Evolutionary conservation across 2,329 filamentous ascomycete genomes (phyloP).

Genomic region (Helicocarpus griseus): DNA sequence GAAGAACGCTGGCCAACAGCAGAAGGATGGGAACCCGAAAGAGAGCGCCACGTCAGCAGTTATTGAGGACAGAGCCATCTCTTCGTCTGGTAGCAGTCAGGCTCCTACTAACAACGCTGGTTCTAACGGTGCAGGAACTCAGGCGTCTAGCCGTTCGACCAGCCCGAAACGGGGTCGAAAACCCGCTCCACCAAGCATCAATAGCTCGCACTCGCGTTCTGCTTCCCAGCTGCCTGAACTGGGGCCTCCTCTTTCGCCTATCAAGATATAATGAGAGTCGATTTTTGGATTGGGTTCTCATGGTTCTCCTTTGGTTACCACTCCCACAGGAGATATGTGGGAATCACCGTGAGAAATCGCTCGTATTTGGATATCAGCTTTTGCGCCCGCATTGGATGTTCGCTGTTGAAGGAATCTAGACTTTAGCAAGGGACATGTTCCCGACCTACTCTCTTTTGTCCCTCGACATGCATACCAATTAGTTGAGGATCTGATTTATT

Average conservation of each 20-base stretch:
- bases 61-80: constrained; percentile 47
- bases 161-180: constrained; percentile 23
- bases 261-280: constrained; percentile 29
- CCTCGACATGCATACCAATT: too few relatives aligned
- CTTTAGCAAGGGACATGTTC: too few relatives aligned
- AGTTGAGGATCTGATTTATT: too few relatives aligned
- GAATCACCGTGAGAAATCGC: too few relatives aligned
- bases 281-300: background rate
- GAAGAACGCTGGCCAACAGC: constrained; percentile 22
- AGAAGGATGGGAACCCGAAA: constrained; percentile 19
- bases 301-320: too few relatives aligned
- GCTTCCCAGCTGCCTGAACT: constrained; percentile 39
- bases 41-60: constrained; percentile 11
- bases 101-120: constrained; percentile 26
- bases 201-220: constrained; percentile 23
- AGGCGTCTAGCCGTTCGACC: constrained; percentile 19
- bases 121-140: constrained; percentile 6
- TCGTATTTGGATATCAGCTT: too few relatives aligned
- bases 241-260: constrained; percentile 38
- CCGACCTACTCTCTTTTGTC: too few relatives aligned
- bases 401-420: too few relatives aligned
- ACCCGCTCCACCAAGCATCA: constrained; percentile 16
- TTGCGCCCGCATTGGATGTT: too few relatives aligned
- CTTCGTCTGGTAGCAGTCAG: constrained; percentile 57
- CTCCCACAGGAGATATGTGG: too few relatives aligned